Base-by-base conservation (phyloP, 108 stramenopile species). In the Fragilaria crotonensis region DNA sequence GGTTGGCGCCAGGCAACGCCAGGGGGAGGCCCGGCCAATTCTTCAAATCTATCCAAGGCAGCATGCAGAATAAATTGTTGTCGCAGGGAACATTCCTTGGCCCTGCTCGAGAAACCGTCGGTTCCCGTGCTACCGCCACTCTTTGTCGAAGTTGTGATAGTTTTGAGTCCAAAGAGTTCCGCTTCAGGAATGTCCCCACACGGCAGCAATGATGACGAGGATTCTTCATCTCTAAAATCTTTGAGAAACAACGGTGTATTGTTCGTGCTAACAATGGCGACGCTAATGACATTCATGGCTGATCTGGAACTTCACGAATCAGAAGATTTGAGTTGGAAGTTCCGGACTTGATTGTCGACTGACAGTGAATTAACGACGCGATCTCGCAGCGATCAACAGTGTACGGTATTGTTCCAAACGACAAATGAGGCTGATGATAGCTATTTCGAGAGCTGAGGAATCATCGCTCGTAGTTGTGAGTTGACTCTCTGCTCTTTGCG, bases 11-110 rank as follows among this genome's bases (percentile, higher is more conserved):
- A 72, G 4, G 45, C 63, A 50, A 57, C 63, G 4, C 66, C 67
- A 5, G 70, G 70, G 17, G 67, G 63, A 21, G 68, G 68, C 11
- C 62, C 71, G 2, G 73, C 60, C 41, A 82, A 25, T 68, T 82
- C 74, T 25, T 78, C 81, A 48, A 82, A 73, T 20, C 71, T 64
- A 63, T 82, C 81, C 44, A 82, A 57, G 11, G 81, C 81, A 18
- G 77, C 49, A 63, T 82, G 81, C 18, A 82, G 25, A 30, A 75
- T 58, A 54, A 82, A 82, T 49, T 72, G 50, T 32, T 64, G 62
- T 48, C 50, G 45, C 28, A 62, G 4, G 1, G 78, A 79, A 22
- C 61, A 62, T 52, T 30, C 30, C 29, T 0, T 4, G 18, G 23
- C 27, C n/a, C 20, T 49, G 30, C 3, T 33, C 0, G 25, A 25